Percentiles rank a stretch among this genome's conserved stretches.
Conservation (phyloP, 352 stramenopile genomes). For the Poterioochromonas sp. region DNA sequence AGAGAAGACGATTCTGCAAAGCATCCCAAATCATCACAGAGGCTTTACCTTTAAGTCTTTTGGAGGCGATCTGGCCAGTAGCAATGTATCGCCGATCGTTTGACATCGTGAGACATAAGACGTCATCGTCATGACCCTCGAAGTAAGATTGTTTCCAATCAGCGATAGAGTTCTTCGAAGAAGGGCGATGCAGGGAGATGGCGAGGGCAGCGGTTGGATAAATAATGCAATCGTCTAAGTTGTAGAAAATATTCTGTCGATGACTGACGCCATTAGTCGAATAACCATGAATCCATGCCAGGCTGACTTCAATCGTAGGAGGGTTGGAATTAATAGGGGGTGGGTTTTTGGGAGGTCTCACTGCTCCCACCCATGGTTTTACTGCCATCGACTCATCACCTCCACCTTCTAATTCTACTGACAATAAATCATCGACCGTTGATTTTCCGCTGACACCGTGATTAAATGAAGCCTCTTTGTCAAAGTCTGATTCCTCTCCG, state of each 20-base stretch:
- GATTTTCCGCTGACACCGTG: too few relatives aligned
- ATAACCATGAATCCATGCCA: slow-evolving; percentile 49
- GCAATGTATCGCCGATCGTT: slow-evolving; percentile 54
- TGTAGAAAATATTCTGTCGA: slow-evolving; percentile 42
- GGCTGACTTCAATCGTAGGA: slow-evolving; percentile 37
- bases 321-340: not conserved
- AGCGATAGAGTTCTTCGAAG: not conserved
- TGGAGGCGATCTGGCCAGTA: slow-evolving; percentile 55
- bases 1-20: not conserved
- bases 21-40: slow-evolving; percentile 1
- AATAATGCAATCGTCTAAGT: slow-evolving; percentile 45
- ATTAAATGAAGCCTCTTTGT: not conserved
- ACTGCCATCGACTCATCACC: slow-evolving; percentile 60
- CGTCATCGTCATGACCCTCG: slow-evolving; percentile 19
- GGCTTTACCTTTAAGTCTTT: not conserved
- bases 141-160: slow-evolving; percentile 5
- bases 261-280: slow-evolving; percentile 31
- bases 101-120: slow-evolving; percentile 41
- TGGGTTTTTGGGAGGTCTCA: slow-evolving; percentile 39
- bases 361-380: slow-evolving; percentile 57
- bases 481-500: slow-evolving; percentile 27
- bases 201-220: slow-evolving; percentile 32
- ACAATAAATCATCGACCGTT: not conserved
- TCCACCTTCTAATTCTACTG: not conserved
- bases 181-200: not conserved